Conservation (phyloP, 345 rosid genomes). For the Salix brachista region DNA sequence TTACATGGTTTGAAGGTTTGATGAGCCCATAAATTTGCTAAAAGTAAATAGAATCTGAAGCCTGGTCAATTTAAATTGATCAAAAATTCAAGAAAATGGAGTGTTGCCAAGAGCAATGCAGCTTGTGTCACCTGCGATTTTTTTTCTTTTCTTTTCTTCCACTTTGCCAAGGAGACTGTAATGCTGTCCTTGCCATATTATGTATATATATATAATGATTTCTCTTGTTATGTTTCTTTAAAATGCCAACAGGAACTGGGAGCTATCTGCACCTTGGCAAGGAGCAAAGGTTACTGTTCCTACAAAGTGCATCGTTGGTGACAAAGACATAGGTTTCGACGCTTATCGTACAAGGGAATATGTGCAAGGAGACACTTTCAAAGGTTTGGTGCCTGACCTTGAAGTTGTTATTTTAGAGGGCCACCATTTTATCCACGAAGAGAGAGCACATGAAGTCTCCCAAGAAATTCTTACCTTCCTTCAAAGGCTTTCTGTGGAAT, state of each 20-base stretch:
- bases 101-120: no score
- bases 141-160: no score
- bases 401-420: constrained; percentile 44
- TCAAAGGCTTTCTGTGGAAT: constrained; percentile 19
- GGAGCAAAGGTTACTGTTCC: constrained; percentile 51
- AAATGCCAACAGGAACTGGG: constrained; percentile 53
- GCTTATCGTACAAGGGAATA: constrained; percentile 27
- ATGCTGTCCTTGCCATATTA: no score
- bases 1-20: no score
- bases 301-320: constrained; percentile 45
- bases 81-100: neutral
- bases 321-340: constrained; percentile 48
- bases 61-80: no score
- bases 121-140: neutral
- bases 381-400: constrained; percentile 47
- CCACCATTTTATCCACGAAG: constrained; percentile 61
- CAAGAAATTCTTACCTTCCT: constrained; percentile 54
- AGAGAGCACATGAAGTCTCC: constrained; percentile 50
- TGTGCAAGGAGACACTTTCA: constrained; percentile 48
- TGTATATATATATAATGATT: no score
- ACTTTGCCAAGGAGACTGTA: no score
- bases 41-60: no score
- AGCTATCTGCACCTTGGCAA: constrained; percentile 53
- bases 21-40: no score
- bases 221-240: neutral